phyloP scores from a whole-genome alignment of 1,284 basidiomycete genomes.

The Tylopilus sp. region DNA sequence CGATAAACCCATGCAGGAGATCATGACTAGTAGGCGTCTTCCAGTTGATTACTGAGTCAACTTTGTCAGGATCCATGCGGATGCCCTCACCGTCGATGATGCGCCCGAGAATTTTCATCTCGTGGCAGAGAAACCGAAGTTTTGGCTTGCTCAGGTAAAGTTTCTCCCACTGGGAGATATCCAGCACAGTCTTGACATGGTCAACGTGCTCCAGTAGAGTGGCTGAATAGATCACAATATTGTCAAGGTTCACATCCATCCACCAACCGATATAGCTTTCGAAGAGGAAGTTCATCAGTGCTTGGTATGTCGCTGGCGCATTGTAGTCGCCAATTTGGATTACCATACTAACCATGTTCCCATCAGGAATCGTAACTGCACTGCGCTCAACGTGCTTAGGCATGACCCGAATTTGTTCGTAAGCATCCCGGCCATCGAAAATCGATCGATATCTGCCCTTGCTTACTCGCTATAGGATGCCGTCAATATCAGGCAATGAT shows the following conservation, averaged over 20 bases:
- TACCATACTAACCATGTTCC: constrained; percentile 34
- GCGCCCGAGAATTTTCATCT: not conserved
- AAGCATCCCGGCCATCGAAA: constrained; percentile 34
- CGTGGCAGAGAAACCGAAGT: not conserved
- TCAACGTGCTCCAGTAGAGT: not conserved
- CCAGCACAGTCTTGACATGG: not conserved
- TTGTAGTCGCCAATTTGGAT: constrained; percentile 36
- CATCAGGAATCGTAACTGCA: constrained; percentile 29
- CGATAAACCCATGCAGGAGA: not conserved
- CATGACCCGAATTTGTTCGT: constrained; percentile 35
- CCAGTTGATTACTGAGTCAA: not conserved
- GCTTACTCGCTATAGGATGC: constrained; percentile 22
- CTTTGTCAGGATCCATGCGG: not conserved
- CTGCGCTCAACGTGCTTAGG: constrained; percentile 30
- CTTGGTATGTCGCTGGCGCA: constrained; percentile 24
- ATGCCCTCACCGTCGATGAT: not conserved
- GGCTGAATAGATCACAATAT: constrained; percentile 30
- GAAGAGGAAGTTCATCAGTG: constrained; percentile 33
- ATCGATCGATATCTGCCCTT: constrained; percentile 22
- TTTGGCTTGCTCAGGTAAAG: not conserved
- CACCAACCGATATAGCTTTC: constrained; percentile 17
- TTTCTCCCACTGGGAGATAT: not conserved
- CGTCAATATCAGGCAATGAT: constrained; percentile 33
- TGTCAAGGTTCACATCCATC: constrained; percentile 30
- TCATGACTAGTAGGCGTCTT: not conserved